Percentiles rank a stretch among this genome's conserved stretches.
These are phyloP conservation scores for Biscogniauxia marginata DNA, from an alignment of 2,329 filamentous ascomycete species.

Conservation along the genomic window DNA sequence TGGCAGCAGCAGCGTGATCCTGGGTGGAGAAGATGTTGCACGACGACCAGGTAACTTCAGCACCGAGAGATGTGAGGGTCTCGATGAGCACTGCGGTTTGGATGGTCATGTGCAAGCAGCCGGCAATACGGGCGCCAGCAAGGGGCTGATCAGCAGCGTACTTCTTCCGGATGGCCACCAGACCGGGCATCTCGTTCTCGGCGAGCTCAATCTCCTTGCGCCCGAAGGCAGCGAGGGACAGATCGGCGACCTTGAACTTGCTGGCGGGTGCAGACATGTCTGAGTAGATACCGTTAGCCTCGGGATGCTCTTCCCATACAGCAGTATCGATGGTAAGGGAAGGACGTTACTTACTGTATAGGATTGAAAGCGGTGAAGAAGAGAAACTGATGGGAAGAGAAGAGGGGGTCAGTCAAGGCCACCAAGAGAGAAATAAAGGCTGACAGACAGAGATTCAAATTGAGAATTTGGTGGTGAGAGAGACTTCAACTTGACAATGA, in stretches of 20 bases:
- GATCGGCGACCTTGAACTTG: slow-evolving; percentile 98
- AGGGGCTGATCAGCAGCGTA: slow-evolving; percentile 93
- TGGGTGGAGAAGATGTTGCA: slow-evolving; percentile 99
- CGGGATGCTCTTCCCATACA: background rate
- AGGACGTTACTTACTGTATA: background rate
- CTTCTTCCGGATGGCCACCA: slow-evolving; percentile 91
- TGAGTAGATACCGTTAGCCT: slow-evolving; percentile 11
- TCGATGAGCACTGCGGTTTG: slow-evolving; percentile 99
- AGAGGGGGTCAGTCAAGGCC: too few species aligned
- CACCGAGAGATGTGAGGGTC: slow-evolving; percentile 90
- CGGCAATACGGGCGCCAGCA: slow-evolving; percentile 91
- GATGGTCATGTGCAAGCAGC: slow-evolving; percentile 99
- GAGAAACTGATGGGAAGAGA: too few species aligned
- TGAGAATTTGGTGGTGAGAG: too few species aligned
- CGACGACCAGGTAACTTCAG: slow-evolving; percentile 97
- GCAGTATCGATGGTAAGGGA: background rate
- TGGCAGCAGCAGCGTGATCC: slow-evolving; percentile 96
- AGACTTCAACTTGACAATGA: background rate
- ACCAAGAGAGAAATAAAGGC: too few species aligned
- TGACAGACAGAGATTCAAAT: too few species aligned
- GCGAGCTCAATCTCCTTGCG: slow-evolving; percentile 98
- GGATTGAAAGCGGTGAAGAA: background rate
- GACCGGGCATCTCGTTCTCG: slow-evolving; percentile 95
- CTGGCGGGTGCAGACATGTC: slow-evolving; percentile 75
- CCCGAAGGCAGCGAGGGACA: slow-evolving; percentile 95